These are phyloP conservation scores for Avicennia marina DNA, from an alignment of 257 asterid genomes.

Conservation along the genomic window DNA sequence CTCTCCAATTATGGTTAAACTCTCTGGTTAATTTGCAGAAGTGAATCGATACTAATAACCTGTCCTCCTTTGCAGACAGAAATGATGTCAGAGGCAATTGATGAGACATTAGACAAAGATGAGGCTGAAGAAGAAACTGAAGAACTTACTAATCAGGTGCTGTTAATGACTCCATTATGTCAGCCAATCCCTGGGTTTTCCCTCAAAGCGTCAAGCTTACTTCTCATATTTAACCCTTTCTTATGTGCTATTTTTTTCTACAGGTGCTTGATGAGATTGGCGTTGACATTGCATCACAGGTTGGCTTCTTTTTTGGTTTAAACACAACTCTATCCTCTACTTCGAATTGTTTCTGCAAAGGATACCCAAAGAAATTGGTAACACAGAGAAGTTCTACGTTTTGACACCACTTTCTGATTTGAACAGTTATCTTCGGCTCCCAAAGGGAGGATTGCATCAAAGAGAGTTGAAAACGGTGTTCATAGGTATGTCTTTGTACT, in stretches of 20 bases:
- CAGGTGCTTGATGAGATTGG: slow-evolving; percentile 98
- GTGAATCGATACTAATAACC: too few relatives aligned
- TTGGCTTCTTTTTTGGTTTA: slow-evolving; percentile 23
- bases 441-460: slow-evolving; percentile 84
- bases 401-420: slow-evolving; percentile 6
- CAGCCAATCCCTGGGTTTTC: background rate
- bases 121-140: slow-evolving; percentile 99
- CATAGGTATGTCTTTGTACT: slow-evolving; percentile 45
- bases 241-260: slow-evolving; percentile 1
- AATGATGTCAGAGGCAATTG: slow-evolving; percentile 99
- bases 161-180: background rate
- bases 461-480: slow-evolving; percentile 64
- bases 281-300: slow-evolving; percentile 98
- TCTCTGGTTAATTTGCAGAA: too few relatives aligned
- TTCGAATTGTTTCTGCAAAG: too few relatives aligned
- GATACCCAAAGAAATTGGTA: background rate
- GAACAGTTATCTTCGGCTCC: slow-evolving; percentile 94
- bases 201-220: too few relatives aligned
- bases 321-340: background rate
- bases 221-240: too few relatives aligned
- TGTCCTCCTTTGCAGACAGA: slow-evolving; percentile 51
- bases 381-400: background rate
- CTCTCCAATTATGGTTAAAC: too few relatives aligned
- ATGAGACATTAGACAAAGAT: slow-evolving; percentile 94
- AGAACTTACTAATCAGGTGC: slow-evolving; percentile 96